Percentiles rank a stretch among this genome's conserved stretches.
Conservation (phyloP, 2,329 filamentous ascomycete species). For the Ceratocystis alfenasii region DNA sequence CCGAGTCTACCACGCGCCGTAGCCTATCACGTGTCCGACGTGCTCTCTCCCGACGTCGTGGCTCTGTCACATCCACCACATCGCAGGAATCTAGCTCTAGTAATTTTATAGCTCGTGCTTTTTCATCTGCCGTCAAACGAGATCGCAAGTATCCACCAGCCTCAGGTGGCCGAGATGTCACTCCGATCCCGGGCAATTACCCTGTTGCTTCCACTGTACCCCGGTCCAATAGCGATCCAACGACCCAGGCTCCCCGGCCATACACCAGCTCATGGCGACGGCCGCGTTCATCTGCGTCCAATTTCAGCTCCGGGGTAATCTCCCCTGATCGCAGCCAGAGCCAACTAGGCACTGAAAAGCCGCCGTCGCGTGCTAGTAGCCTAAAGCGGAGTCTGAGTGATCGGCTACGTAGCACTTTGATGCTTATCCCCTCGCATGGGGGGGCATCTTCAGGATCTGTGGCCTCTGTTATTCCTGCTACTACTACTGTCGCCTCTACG, state of each 20-base stretch:
- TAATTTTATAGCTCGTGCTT: conserved; percentile 19
- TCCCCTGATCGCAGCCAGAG: conserved; percentile 13
- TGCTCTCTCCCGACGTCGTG: conserved; percentile 39
- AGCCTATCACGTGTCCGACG: conserved; percentile 42
- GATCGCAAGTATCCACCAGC: conserved; percentile 20
- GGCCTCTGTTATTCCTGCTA: conserved; percentile 25
- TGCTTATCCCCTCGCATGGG: conserved; percentile 43
- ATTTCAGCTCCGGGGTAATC: conserved; percentile 25
- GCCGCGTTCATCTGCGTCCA: conserved; percentile 28
- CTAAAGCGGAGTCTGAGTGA: conserved; percentile 39
- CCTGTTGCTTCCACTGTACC: conserved; percentile 4
- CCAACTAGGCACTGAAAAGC: conserved; percentile 11
- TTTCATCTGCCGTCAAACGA: conserved; percentile 15
- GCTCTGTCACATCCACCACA: conserved; percentile 28
- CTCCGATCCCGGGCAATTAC: conserved; percentile 15
- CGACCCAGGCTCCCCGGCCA: conserved; percentile 8
- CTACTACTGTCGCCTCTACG: conserved; percentile 23
- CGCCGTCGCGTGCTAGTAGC: conserved; percentile 33
- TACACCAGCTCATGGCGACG: conserved; percentile 15
- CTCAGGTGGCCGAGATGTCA: conserved; percentile 20
- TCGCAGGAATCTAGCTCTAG: conserved; percentile 10
- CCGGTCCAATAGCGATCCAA: conserved; percentile 19
- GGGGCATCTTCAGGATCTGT: conserved; percentile 29
- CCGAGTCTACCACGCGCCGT: conserved; percentile 31
- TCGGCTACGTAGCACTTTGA: conserved; percentile 47